A percentile compares a stretch with the other conserved stretches of the same genome.
phyloP scores from a whole-genome alignment of 2,329 filamentous ascomycete genomes.

The Colletotrichum sp. region DNA sequence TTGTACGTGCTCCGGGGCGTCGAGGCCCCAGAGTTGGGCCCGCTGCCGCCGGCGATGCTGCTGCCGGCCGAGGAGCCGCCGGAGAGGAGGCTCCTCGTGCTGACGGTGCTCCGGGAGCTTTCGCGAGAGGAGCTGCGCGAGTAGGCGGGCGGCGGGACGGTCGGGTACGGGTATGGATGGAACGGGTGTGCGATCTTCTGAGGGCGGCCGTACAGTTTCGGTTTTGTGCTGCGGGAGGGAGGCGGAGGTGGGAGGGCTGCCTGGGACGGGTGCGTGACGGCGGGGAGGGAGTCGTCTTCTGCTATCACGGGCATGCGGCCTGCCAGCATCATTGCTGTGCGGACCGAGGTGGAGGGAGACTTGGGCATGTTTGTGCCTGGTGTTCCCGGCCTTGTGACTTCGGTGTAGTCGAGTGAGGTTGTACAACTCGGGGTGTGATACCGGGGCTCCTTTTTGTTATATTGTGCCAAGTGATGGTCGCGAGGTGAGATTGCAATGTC shows the following conservation, averaged over 20 bases:
- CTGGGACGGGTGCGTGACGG: background rate
- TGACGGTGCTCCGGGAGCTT: conserved; percentile 2
- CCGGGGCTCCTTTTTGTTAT: background rate
- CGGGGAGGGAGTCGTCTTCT: conserved; percentile 33
- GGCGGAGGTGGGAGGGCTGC: background rate
- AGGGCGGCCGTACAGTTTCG: conserved; percentile 6
- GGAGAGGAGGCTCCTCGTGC: background rate
- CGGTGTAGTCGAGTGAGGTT: background rate
- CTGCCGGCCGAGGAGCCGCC: background rate
- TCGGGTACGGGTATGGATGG: conserved; percentile 14
- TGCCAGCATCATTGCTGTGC: conserved; percentile 29
- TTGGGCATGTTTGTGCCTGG: conserved; percentile 18
- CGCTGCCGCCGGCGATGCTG: background rate
- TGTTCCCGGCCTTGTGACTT: background rate
- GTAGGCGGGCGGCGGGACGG: conserved; percentile 19
- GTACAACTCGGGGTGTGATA: background rate
- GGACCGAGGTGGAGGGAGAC: conserved; percentile 19
- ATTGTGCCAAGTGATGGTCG: background rate
- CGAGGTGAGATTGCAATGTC: background rate
- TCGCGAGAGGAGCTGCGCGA: conserved; percentile 13
- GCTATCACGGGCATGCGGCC: conserved; percentile 41
- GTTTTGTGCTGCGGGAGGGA: background rate
- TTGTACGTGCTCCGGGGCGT: background rate
- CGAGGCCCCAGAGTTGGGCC: background rate
- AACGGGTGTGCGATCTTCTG: background rate